Conservation (phyloP, 1,284 basidiomycete species). For the Sanghuangporus sanghuang region DNA sequence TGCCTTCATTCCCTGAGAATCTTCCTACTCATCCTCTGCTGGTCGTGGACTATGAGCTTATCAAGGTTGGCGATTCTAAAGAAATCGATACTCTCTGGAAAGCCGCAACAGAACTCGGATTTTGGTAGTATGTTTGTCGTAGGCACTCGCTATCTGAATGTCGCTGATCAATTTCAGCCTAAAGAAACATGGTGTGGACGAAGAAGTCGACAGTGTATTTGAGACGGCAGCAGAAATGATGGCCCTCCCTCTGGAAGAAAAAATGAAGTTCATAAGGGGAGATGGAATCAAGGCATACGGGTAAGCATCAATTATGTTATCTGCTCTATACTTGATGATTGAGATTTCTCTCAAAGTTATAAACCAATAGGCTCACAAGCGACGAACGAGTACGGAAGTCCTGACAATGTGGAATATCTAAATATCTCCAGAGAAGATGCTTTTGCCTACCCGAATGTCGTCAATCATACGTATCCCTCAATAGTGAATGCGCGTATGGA, state of each 20-base stretch:
- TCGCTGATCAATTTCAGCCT: slow-evolving; percentile 33
- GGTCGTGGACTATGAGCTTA: slow-evolving; percentile 43
- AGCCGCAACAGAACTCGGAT: slow-evolving; percentile 45
- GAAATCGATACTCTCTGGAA: slow-evolving; percentile 46
- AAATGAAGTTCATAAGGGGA: slow-evolving; percentile 62
- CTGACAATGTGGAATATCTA: slow-evolving; percentile 59
- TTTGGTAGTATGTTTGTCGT: slow-evolving; percentile 45
- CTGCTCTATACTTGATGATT: neutral
- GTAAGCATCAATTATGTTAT: slow-evolving; percentile 26
- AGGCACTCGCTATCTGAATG: neutral
- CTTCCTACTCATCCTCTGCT: slow-evolving; percentile 44
- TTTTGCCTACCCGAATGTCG: slow-evolving; percentile 46
- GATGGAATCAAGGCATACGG: slow-evolving; percentile 59
- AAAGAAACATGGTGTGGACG: slow-evolving; percentile 54
- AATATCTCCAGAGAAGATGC: slow-evolving; percentile 66
- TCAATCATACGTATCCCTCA: slow-evolving; percentile 49
- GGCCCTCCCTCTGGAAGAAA: slow-evolving; percentile 54
- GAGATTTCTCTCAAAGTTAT: slow-evolving; percentile 38
- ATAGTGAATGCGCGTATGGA: slow-evolving; percentile 48
- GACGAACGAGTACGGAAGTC: slow-evolving; percentile 53
- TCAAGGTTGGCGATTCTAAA: slow-evolving; percentile 31
- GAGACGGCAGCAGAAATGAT: slow-evolving; percentile 53
- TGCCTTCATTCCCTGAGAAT: slow-evolving; percentile 44
- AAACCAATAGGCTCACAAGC: slow-evolving; percentile 59
- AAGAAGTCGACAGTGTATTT: slow-evolving; percentile 52